Conservation (phyloP, 2,329 filamentous ascomycete genomes). For the Exophiala oligosperma region DNA sequence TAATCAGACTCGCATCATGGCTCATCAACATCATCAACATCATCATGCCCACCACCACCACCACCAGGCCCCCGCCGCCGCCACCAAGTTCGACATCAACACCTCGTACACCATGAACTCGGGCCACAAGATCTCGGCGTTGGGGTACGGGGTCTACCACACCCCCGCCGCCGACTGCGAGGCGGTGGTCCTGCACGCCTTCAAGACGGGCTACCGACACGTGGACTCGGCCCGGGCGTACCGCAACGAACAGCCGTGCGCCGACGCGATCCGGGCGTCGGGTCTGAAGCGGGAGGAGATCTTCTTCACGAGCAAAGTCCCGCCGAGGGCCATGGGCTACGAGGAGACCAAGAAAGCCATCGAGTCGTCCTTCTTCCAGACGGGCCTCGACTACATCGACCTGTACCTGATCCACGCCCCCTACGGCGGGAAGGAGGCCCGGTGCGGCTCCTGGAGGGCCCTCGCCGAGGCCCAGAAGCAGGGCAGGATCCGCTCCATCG, state of each 20-base stretch:
- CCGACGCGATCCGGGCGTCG: constrained; percentile 53
- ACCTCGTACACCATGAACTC: constrained; percentile 41
- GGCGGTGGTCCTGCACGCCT: constrained; percentile 57
- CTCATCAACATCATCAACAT: background rate
- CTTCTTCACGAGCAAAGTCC: constrained; percentile 65
- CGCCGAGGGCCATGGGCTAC: constrained; percentile 57
- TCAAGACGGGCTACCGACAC: constrained; percentile 59
- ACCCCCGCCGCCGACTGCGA: constrained; percentile 59
- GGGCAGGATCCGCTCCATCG: constrained; percentile 54
- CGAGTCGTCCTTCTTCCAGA: constrained; percentile 26
- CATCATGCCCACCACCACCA: too few relatives aligned
- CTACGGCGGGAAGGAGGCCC: constrained; percentile 51
- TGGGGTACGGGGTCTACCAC: constrained; percentile 43
- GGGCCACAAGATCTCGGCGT: constrained; percentile 40
- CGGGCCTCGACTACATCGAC: constrained; percentile 42
- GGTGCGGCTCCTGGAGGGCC: constrained; percentile 55
- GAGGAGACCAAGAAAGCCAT: constrained; percentile 56
- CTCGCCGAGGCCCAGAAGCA: constrained; percentile 54
- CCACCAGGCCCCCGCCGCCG: background rate
- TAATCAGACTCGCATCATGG: constrained; percentile 15
- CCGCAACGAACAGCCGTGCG: constrained; percentile 58
- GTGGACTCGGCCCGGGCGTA: constrained; percentile 62
- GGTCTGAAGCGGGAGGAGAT: constrained; percentile 55
- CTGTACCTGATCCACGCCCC: constrained; percentile 52
- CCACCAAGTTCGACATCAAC: constrained; percentile 24